Conservation (phyloP, 2,329 filamentous ascomycete genomes). For the Colletotrichum lupini region DNA sequence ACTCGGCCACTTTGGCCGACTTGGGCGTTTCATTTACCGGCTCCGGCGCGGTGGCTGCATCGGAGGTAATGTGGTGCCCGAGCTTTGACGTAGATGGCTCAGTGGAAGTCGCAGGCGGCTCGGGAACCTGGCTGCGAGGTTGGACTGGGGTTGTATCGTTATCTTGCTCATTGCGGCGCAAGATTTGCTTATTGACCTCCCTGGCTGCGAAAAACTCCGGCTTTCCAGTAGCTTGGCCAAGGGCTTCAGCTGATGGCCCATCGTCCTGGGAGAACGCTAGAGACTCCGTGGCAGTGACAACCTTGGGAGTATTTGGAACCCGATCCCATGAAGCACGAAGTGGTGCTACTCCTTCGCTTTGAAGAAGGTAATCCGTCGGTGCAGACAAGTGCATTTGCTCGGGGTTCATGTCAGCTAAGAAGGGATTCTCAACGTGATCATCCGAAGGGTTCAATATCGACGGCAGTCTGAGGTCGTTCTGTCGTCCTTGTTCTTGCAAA, state of each 20-base stretch:
- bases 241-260: conserved; percentile 39
- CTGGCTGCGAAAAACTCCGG: conserved; percentile 52
- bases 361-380: not conserved
- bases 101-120: not conserved
- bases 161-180: not conserved
- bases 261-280: not conserved
- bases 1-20: conserved; percentile 19
- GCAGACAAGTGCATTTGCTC: not conserved
- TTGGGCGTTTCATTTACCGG: not conserved
- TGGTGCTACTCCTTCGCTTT: not conserved
- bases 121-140: not conserved
- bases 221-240: conserved; percentile 51
- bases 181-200: conserved; percentile 46
- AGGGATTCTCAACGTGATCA: not conserved
- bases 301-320: not conserved
- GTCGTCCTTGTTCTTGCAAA: not conserved
- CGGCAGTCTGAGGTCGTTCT: conserved; percentile 4
- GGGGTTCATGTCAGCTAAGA: not conserved
- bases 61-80: not conserved
- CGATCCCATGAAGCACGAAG: not conserved
- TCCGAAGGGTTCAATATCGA: conserved; percentile 6
- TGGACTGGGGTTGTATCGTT: not conserved
- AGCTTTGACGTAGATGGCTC: not conserved
- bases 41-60: not conserved
- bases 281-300: not conserved